These are phyloP conservation scores for Puccinia coronata DNA, from an alignment of 1,284 basidiomycete genomes.

Conservation along the genomic window DNA sequence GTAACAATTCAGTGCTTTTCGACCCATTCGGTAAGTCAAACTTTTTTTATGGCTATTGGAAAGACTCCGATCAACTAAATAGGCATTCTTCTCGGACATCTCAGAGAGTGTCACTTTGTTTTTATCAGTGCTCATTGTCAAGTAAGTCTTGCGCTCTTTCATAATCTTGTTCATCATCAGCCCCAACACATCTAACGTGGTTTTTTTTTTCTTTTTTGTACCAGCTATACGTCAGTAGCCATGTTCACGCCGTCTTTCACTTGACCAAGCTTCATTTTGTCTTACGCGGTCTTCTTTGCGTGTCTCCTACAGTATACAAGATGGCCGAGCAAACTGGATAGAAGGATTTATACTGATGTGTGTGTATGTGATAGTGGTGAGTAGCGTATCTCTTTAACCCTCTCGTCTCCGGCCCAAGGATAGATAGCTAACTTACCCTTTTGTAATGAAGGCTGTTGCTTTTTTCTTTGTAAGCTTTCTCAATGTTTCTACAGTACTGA, in stretches of 20 bases:
- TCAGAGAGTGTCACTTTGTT: conserved; percentile 43
- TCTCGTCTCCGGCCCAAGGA: not conserved
- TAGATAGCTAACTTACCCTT: not conserved
- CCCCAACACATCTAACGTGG: not conserved
- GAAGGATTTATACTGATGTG: conserved; percentile 47
- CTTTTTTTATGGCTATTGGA: not conserved
- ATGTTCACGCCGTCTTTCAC: not conserved
- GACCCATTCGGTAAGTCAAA: conserved; percentile 44
- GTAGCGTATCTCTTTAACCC: not conserved
- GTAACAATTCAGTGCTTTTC: conserved; percentile 25
- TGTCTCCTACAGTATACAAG: conserved; percentile 26
- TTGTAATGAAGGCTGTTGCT: conserved; percentile 34
- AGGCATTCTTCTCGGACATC: not conserved
- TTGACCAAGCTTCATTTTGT: not conserved
- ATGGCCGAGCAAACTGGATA: conserved; percentile 44
- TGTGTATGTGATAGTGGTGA: conserved; percentile 47
- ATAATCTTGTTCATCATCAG: not conserved
- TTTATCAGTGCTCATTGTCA: conserved; percentile 42
- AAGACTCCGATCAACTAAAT: not conserved
- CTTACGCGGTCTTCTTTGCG: not conserved
- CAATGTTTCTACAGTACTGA: not conserved
- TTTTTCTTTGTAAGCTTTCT: conserved; percentile 42
- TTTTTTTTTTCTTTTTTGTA: not conserved
- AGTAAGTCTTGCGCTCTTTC: conserved; percentile 32
- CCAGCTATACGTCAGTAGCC: conserved; percentile 31